These are phyloP conservation scores for Acanthamoeba divionensis DNA, from an alignment of 208 protist species.

Conservation along the genomic window DNA sequence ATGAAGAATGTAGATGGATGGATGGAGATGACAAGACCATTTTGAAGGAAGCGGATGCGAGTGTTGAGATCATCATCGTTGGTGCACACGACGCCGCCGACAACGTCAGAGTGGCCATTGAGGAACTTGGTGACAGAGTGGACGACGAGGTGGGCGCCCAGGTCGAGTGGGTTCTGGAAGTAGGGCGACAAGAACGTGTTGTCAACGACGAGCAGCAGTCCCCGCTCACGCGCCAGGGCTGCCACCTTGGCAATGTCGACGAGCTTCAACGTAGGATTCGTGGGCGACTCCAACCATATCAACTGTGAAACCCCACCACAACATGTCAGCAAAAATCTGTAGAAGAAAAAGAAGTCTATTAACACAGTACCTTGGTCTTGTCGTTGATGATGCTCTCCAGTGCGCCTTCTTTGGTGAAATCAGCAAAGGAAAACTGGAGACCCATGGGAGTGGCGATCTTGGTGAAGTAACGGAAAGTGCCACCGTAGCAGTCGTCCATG, in stretches of 20 bases:
- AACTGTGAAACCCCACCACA: slow-evolving; percentile 72
- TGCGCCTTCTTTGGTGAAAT: slow-evolving; percentile 83
- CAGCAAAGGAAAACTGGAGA: slow-evolving; percentile 87
- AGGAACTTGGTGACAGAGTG: slow-evolving; percentile 95
- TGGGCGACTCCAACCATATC: slow-evolving; percentile 93
- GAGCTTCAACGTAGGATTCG: slow-evolving; percentile 92
- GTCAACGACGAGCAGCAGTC: slow-evolving; percentile 89
- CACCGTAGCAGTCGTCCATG: slow-evolving; percentile 90
- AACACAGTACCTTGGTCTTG: slow-evolving; percentile 64
- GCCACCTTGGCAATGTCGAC: slow-evolving; percentile 87
- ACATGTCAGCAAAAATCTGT: not conserved
- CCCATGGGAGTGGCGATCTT: slow-evolving; percentile 78
- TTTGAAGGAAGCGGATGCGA: slow-evolving; percentile 89
- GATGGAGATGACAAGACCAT: slow-evolving; percentile 73
- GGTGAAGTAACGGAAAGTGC: slow-evolving; percentile 89
- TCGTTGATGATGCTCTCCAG: slow-evolving; percentile 57
- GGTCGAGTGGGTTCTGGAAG: slow-evolving; percentile 88
- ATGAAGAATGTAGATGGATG: not conserved
- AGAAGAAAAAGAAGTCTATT: not conserved
- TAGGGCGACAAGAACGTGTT: slow-evolving; percentile 95
- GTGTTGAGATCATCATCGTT: slow-evolving; percentile 78
- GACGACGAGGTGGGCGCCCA: slow-evolving; percentile 93
- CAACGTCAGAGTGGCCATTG: slow-evolving; percentile 92
- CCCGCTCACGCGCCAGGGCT: slow-evolving; percentile 80
- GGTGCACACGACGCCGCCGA: slow-evolving; percentile 86